These are phyloP conservation scores for Lithospermum erythrorhizon DNA, from an alignment of 257 asterid species.

Conservation along the genomic window DNA sequence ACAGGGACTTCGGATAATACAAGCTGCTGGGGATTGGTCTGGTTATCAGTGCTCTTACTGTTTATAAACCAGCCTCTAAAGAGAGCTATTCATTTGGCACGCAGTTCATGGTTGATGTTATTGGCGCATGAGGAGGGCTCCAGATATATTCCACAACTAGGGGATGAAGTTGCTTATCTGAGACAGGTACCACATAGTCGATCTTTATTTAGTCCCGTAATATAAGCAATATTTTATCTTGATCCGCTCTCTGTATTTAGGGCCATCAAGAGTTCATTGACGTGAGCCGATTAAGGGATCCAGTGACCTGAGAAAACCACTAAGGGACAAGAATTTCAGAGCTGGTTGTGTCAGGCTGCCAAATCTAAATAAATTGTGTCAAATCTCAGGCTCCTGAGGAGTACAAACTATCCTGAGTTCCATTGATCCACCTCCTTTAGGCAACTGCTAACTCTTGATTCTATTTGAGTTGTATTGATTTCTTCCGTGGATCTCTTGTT, in stretches of 20 bases:
- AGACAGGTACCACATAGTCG: constrained; percentile 49
- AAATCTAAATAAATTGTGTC: constrained; percentile 48
- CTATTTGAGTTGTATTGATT: constrained; percentile 74
- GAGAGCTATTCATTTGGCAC: constrained; percentile 55
- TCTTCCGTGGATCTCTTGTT: constrained; percentile 89
- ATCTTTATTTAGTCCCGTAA: constrained; percentile 3
- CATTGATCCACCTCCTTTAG: constrained; percentile 54
- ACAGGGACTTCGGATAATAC: constrained; percentile 33
- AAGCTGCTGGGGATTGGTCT: constrained; percentile 52
- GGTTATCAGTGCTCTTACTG: too few relatives aligned
- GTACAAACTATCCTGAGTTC: constrained; percentile 70
- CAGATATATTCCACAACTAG: constrained; percentile 76
- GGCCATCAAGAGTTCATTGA: constrained; percentile 78
- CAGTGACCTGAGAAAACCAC: constrained; percentile 67
- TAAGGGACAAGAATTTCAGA: constrained; percentile 41
- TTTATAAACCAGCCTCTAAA: constrained; percentile 41
- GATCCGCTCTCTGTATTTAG: constrained; percentile 25
- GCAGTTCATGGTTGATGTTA: constrained; percentile 75
- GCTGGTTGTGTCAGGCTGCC: constrained; percentile 72
- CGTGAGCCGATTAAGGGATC: constrained; percentile 30
- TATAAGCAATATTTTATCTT: constrained; percentile 1
- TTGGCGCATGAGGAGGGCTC: constrained; percentile 76
- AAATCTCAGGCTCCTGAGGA: constrained; percentile 83
- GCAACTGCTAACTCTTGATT: constrained; percentile 59
- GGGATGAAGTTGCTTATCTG: constrained; percentile 77